Conservation (phyloP, 1,139 yeast species). For the Nadsonia starkeyi-henricii region DNA sequence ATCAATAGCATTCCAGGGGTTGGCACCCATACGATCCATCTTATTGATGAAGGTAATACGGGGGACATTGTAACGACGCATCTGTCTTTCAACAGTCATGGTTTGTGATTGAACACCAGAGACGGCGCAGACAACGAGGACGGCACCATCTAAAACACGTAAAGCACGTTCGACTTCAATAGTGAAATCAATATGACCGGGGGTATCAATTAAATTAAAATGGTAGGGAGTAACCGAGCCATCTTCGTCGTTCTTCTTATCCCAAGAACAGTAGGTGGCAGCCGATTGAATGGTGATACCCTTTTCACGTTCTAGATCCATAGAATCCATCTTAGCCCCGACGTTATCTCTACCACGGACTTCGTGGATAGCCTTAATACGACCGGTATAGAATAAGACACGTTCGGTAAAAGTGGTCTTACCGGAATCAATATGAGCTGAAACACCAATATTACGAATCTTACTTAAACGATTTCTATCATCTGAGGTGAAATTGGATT, state of each 20-base stretch:
- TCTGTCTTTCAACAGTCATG: constrained; percentile 95
- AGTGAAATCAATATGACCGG: constrained; percentile 96
- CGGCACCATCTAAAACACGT: constrained; percentile 96
- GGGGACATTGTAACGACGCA: constrained; percentile 96
- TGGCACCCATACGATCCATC: constrained; percentile 98
- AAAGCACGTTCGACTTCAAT: constrained; percentile 96
- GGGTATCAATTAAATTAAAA: constrained; percentile 92
- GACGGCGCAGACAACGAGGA: constrained; percentile 93
- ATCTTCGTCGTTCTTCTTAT: constrained; percentile 30
- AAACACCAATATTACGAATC: constrained; percentile 89
- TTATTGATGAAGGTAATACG: constrained; percentile 91
- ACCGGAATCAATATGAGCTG: constrained; percentile 96
- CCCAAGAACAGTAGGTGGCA: constrained; percentile 97
- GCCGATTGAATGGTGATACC: constrained; percentile 98
- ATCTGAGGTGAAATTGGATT: constrained; percentile 35
- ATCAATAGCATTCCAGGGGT: constrained; percentile 89
- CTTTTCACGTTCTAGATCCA: constrained; percentile 94
- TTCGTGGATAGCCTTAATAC: constrained; percentile 95
- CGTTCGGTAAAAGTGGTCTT: constrained; percentile 96
- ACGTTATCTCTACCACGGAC: constrained; percentile 96
- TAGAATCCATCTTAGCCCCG: constrained; percentile 97
- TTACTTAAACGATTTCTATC: constrained; percentile 42
- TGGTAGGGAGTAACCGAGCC: constrained; percentile 45
- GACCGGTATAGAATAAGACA: constrained; percentile 88
- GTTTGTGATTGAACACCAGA: constrained; percentile 98